Conservation (phyloP, 2,329 filamentous ascomycete genomes). For the Penicillium sp. region DNA sequence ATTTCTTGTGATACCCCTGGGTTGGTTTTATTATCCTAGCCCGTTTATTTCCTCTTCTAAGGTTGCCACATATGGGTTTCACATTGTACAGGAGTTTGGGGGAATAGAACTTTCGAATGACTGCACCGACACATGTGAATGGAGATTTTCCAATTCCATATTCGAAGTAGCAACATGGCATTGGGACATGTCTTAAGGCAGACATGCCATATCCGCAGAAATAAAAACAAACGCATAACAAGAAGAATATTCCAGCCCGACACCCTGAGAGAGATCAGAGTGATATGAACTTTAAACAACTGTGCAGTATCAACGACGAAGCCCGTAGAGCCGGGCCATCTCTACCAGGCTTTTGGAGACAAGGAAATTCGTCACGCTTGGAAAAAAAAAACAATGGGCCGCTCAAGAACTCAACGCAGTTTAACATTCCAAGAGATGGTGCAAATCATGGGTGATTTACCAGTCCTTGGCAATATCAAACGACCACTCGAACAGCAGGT, state of each 20-base stretch:
- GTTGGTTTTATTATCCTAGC: slow-evolving; percentile 16
- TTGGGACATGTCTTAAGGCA: slow-evolving; percentile 4
- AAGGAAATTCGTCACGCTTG: slow-evolving; percentile 35
- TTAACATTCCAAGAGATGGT: slow-evolving; percentile 9
- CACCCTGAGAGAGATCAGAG: background rate
- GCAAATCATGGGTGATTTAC: slow-evolving; percentile 40
- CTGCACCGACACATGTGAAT: slow-evolving; percentile 11
- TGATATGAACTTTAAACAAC: background rate
- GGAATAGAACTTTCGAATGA: slow-evolving; percentile 27
- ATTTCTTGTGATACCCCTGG: slow-evolving; percentile 64
- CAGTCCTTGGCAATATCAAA: slow-evolving; percentile 98
- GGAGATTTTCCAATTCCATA: slow-evolving; percentile 9
- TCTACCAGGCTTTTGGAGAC: slow-evolving; percentile 33
- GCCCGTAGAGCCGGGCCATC: slow-evolving; percentile 20
- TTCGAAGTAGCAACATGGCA: slow-evolving; percentile 1
- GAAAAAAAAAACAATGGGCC: slow-evolving; percentile 27
- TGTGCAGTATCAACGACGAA: slow-evolving; percentile 13
- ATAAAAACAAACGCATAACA: slow-evolving; percentile 5
- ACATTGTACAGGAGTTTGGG: slow-evolving; percentile 33
- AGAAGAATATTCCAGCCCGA: slow-evolving; percentile 14
- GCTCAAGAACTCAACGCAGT: slow-evolving; percentile 27
- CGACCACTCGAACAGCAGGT: slow-evolving; percentile 92
- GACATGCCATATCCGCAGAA: slow-evolving; percentile 10
- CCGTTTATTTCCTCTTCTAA: slow-evolving; percentile 6
- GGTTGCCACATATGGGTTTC: slow-evolving; percentile 13